These are phyloP conservation scores for Penicillium tannophilum DNA, from an alignment of 495 filamentous ascomycete genomes.

Conservation along the genomic window DNA sequence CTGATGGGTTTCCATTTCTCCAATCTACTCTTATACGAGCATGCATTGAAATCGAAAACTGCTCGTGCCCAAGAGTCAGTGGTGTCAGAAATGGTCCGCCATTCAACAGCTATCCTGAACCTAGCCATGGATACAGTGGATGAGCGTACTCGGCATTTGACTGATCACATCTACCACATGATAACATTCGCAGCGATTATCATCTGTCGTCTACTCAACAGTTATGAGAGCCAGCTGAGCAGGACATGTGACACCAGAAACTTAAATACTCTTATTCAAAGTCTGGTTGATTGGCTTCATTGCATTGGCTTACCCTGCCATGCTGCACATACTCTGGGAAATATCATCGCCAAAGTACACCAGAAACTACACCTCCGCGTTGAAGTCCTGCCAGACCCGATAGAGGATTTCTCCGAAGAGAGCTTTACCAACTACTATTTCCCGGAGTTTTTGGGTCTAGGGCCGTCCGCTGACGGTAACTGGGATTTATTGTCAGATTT, in stretches of 20 bases:
- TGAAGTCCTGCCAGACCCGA: constrained; percentile 10
- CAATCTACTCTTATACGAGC: constrained; percentile 44
- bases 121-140: constrained; percentile 51
- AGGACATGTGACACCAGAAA: constrained; percentile 28
- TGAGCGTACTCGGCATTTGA: constrained; percentile 47
- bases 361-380: constrained; percentile 24
- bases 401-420: constrained; percentile 20
- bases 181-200: constrained; percentile 49
- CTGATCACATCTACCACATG: constrained; percentile 53
- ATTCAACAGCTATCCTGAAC: constrained; percentile 43
- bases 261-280: constrained; percentile 36
- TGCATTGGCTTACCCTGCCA: constrained; percentile 48
- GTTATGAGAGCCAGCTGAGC: constrained; percentile 37
- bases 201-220: constrained; percentile 41
- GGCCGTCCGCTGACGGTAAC: constrained; percentile 25
- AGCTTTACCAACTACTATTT: constrained; percentile 32
- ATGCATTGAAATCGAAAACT: constrained; percentile 40
- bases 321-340: constrained; percentile 45
- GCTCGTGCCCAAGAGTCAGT: constrained; percentile 39
- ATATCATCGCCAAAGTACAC: constrained; percentile 37
- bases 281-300: constrained; percentile 44
- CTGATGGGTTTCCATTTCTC: constrained; percentile 52
- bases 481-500: constrained; percentile 32
- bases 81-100: constrained; percentile 44
- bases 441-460: constrained; percentile 34